A percentile compares a stretch with the other conserved stretches of the same genome.
Evolutionary conservation across 2,329 filamentous ascomycete species (phyloP).

Genomic region (Alternaria solani): DNA sequence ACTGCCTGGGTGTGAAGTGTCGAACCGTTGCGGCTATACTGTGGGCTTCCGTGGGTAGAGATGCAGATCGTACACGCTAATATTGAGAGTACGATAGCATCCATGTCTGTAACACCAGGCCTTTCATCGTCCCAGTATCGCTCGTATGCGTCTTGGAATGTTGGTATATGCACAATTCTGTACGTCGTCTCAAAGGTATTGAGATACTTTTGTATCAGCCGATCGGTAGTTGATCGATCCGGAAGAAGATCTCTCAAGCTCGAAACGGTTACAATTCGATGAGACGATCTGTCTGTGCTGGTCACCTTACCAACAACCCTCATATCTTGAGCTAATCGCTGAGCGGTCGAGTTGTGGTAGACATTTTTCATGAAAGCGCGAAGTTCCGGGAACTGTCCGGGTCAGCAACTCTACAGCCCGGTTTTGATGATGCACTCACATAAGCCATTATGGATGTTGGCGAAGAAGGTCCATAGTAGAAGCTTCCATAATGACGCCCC

Average conservation of each 20-base stretch:
- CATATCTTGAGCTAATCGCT: conserved; percentile 32
- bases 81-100: conserved; percentile 50
- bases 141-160: conserved; percentile 59
- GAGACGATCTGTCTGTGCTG: conserved; percentile 6
- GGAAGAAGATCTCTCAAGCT: conserved; percentile 12
- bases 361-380: conserved; percentile 36
- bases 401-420: conserved; percentile 3
- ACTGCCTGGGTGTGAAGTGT: conserved; percentile 48
- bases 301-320: conserved; percentile 27
- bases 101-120: conserved; percentile 35
- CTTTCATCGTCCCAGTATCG: conserved; percentile 54
- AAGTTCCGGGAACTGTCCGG: conserved; percentile 42
- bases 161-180: conserved; percentile 61
- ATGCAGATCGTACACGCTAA: conserved; percentile 48
- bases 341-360: conserved; percentile 30
- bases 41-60: conserved; percentile 33
- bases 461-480: conserved; percentile 49
- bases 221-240: conserved; percentile 48
- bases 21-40: conserved; percentile 51
- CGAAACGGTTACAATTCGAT: conserved; percentile 16
- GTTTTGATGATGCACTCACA: conserved; percentile 10
- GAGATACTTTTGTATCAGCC: conserved; percentile 57
- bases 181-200: conserved; percentile 59
- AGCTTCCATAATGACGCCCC: conserved; percentile 46
- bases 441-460: conserved; percentile 35